phyloP scores from a whole-genome alignment of 2,329 filamentous ascomycete species.

The Lachnellula hyalina region DNA sequence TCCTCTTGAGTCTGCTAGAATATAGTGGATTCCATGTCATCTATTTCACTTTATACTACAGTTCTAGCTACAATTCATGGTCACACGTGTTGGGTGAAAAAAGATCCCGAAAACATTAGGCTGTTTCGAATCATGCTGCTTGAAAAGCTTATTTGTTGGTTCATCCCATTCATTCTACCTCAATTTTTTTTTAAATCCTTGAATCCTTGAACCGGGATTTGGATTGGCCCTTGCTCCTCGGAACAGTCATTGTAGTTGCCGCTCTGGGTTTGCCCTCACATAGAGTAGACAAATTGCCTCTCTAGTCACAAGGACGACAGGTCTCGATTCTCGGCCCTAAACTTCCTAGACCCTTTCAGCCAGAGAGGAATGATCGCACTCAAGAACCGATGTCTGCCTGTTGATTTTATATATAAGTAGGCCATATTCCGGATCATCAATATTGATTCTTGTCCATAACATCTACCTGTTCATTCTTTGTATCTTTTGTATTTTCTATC shows the following conservation, averaged over 20 bases:
- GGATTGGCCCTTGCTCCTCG: constrained; percentile 10
- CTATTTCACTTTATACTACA: constrained; percentile 4
- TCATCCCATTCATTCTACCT: constrained; percentile 9
- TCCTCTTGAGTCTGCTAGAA: too few relatives aligned
- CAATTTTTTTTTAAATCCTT: constrained; percentile 5
- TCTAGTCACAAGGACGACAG: constrained; percentile 17
- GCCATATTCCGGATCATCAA: background rate
- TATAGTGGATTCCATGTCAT: background rate
- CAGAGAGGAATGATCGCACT: constrained; percentile 11
- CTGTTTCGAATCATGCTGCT: constrained; percentile 4
- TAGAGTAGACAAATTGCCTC: constrained; percentile 11
- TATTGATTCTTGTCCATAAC: constrained; percentile 8
- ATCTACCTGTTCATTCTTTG: background rate
- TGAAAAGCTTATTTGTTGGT: constrained; percentile 5
- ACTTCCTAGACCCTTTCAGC: constrained; percentile 20
- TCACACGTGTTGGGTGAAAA: constrained; percentile 4
- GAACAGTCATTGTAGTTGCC: constrained; percentile 2
- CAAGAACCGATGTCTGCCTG: background rate
- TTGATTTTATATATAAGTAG: constrained; percentile 13
- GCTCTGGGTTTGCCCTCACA: constrained; percentile 7
- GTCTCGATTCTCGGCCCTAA: constrained; percentile 18
- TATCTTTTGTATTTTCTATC: constrained; percentile 3
- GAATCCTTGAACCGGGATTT: constrained; percentile 11
- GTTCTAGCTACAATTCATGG: constrained; percentile 1
- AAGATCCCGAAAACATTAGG: constrained; percentile 6